A percentile compares a stretch with the other conserved stretches of the same genome.
These are phyloP conservation scores for Diplodia scrobiculata DNA, from an alignment of 2,329 filamentous ascomycete genomes.

Conservation along the genomic window DNA sequence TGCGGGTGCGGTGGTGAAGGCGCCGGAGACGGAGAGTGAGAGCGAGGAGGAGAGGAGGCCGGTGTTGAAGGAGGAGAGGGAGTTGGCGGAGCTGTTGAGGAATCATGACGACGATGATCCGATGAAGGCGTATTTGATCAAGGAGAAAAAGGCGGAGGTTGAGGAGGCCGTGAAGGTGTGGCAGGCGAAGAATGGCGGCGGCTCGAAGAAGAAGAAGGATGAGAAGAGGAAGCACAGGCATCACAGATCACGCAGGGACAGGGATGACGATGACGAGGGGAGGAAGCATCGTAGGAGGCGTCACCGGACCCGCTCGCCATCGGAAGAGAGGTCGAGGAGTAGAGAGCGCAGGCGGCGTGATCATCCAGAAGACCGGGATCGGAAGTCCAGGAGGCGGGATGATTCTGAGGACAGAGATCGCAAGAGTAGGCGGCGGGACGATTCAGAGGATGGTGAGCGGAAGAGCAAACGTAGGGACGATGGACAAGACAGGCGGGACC, in stretches of 20 bases:
- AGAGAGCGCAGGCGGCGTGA: constrained; percentile 13
- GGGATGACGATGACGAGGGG: constrained; percentile 12
- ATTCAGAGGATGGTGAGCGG: not conserved
- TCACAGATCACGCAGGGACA: constrained; percentile 20
- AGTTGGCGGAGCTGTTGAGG: constrained; percentile 71
- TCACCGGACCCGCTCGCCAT: constrained; percentile 12
- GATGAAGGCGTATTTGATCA: constrained; percentile 88
- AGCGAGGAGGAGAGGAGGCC: constrained; percentile 56
- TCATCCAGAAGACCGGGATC: not conserved
- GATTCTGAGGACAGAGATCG: constrained; percentile 1
- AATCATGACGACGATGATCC: constrained; percentile 94
- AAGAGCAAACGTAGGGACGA: not conserved
- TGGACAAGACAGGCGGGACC: not conserved
- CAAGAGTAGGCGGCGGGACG: not conserved
- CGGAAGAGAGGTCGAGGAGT: constrained; percentile 20
- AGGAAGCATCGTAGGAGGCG: constrained; percentile 15
- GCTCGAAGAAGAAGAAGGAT: constrained; percentile 14
- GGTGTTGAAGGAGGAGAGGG: constrained; percentile 76
- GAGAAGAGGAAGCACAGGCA: constrained; percentile 17
- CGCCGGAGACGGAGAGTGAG: constrained; percentile 44
- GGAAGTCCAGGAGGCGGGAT: not conserved
- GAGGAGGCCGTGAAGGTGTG: constrained; percentile 65
- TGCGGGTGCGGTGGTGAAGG: constrained; percentile 57
- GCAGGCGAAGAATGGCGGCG: constrained; percentile 49
- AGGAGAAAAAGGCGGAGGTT: constrained; percentile 89